Percentiles rank a stretch among this genome's conserved stretches.
Conservation (phyloP, 2,329 filamentous ascomycete genomes). For the Penicillium sp. region DNA sequence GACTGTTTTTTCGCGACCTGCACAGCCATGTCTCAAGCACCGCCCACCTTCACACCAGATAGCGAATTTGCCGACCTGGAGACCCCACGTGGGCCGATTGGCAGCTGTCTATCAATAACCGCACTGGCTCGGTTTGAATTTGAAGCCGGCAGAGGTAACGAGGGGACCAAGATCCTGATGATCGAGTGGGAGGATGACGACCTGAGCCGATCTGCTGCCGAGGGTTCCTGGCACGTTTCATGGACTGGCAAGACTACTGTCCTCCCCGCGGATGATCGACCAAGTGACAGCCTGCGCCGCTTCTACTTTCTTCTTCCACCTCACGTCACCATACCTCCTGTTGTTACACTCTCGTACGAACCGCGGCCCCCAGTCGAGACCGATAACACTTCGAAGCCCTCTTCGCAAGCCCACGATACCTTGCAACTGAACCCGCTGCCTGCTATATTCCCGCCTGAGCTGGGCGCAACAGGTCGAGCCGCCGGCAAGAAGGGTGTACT, state of each 20-base stretch:
- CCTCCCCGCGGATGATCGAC: conserved; percentile 62
- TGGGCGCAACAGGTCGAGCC: conserved; percentile 64
- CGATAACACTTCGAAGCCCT: not conserved
- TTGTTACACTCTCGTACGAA: conserved; percentile 63
- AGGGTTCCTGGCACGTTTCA: conserved; percentile 69
- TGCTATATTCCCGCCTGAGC: conserved; percentile 76
- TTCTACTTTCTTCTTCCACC: conserved; percentile 81
- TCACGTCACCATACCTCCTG: conserved; percentile 66
- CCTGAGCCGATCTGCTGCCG: conserved; percentile 39
- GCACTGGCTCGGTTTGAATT: conserved; percentile 87
- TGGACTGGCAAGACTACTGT: conserved; percentile 80
- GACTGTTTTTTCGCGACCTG: not conserved
- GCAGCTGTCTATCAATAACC: conserved; percentile 43
- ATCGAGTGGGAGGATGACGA: conserved; percentile 78
- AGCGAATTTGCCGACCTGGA: conserved; percentile 33
- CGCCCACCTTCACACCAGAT: conserved; percentile 32
- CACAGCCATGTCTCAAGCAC: conserved; percentile 13
- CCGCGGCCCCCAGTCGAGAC: conserved; percentile 33
- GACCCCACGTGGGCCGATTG: conserved; percentile 27
- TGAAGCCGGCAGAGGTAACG: conserved; percentile 70
- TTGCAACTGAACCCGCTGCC: conserved; percentile 75
- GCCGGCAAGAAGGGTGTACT: conserved; percentile 77
- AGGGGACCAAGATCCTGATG: conserved; percentile 90
- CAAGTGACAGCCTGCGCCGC: conserved; percentile 56
- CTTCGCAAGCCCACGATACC: conserved; percentile 33